Evolutionary conservation across 257 asterid genomes (phyloP).

Genomic region (Primulina eburnea): DNA sequence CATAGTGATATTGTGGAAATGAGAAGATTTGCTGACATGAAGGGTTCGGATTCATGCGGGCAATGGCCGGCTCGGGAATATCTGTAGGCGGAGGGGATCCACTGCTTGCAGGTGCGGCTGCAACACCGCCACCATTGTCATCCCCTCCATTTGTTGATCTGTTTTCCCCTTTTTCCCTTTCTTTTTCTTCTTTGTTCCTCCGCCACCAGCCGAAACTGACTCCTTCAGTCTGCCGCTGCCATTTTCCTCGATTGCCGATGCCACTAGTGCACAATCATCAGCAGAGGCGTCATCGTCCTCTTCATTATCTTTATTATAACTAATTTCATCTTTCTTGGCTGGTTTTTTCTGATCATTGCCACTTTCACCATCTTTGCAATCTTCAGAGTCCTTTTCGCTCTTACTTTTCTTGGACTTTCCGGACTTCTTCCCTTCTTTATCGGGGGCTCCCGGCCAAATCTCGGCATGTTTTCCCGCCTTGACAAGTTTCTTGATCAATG

Average conservation of each 20-base stretch:
- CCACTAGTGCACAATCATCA: slow-evolving; percentile 15
- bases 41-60: slow-evolving; percentile 23
- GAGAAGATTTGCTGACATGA: slow-evolving; percentile 36
- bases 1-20: slow-evolving; percentile 35
- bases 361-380: slow-evolving; percentile 22
- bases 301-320: slow-evolving; percentile 26
- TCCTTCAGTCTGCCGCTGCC: slow-evolving; percentile 23
- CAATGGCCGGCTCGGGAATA: slow-evolving; percentile 23
- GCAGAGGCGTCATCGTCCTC: slow-evolving; percentile 29
- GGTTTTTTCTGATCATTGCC: slow-evolving; percentile 23
- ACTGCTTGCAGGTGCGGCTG: slow-evolving; percentile 22
- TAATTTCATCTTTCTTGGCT: slow-evolving; percentile 24
- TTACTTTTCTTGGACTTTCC: slow-evolving; percentile 27
- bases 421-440: slow-evolving; percentile 16
- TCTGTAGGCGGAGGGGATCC: slow-evolving; percentile 28
- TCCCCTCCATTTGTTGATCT: slow-evolving; percentile 25
- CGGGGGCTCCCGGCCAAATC: slow-evolving; percentile 42
- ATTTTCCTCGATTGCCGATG: slow-evolving; percentile 23
- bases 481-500: slow-evolving; percentile 52
- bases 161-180: slow-evolving; percentile 39
- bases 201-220: slow-evolving; percentile 26
- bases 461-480: slow-evolving; percentile 58
- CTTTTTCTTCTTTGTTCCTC: slow-evolving; percentile 44
- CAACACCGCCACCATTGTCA: slow-evolving; percentile 28
- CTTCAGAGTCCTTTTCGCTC: slow-evolving; percentile 18